Evolutionary conservation across 2,329 filamentous ascomycete genomes (phyloP), one percentile per base, ranked within the genome.

Genomic region (Monosporascus sp.): DNA sequence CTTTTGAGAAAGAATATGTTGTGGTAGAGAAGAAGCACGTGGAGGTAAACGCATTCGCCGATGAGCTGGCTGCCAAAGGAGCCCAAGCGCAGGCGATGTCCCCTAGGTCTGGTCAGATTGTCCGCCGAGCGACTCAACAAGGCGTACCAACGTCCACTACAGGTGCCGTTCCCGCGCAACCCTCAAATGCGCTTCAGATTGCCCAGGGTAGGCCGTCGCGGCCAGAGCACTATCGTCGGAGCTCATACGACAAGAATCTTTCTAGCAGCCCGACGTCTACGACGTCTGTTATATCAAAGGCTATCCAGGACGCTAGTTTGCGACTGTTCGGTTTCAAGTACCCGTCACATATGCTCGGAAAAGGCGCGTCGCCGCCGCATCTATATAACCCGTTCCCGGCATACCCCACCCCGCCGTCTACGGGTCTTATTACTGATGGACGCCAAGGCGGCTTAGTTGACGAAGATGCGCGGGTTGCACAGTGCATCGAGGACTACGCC

Each of bases 11-110:
- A 59, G 94, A 97, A 60, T 99, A 97, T 64, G 93, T 99, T 20
- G 79, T 97, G 26, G 90, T 99, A 14, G 94, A 99, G 74, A 96
- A 97, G 75, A 86, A 88, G 59, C 88, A 91, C 20, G 92, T 99
- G 11, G 93, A 97, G 70, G 93, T 99, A 49, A 97, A 99, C 69
- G 94, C 94, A 3, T 88, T 99, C 64, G 94, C 94, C 22, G 94
- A 99, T 70, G 93, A 97, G 71, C 77, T 99, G 66, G 92, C 91
- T 45, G 88, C 91, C 50, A 93, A 89, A 22, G 79, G 82, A 59
- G 72, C 78, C 55, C 69, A 79, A 59, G 70, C 77, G 54, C 71
- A 63, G 64, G 66, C 70, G 24, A 67, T 73, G 31, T 77, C 81
- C 43, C 76, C 80, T 6, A 80, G 85, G 57, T 74, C 82, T 8